A percentile compares a stretch with the other conserved stretches of the same genome.
These are phyloP conservation scores for Datisca glomerata DNA, from an alignment of 306 rosid genomes.

Conservation along the genomic window DNA sequence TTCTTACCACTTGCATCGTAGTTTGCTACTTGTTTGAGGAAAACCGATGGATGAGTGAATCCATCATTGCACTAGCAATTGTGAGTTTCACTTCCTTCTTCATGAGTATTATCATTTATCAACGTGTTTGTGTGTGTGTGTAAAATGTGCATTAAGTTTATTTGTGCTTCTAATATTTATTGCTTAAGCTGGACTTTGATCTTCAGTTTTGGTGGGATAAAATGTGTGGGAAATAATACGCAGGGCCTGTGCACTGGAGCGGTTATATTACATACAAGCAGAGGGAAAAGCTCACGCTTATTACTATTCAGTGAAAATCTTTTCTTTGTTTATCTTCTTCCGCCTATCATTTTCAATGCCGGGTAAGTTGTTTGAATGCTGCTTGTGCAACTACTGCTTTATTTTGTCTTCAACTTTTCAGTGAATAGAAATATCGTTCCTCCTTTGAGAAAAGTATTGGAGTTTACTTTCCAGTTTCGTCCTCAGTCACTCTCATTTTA, in stretches of 20 bases:
- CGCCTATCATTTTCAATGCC: slow-evolving; percentile 97
- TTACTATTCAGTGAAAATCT: slow-evolving; percentile 78
- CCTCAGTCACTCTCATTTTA: too few species aligned
- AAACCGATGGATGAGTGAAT: slow-evolving; percentile 84
- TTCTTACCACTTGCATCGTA: slow-evolving; percentile 76
- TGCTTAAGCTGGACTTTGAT: not conserved
- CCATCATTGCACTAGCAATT: slow-evolving; percentile 81
- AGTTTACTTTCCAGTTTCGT: too few species aligned
- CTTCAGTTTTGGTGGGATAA: not conserved
- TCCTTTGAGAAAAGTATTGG: too few species aligned
- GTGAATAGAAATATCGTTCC: too few species aligned
- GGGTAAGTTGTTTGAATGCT: too few species aligned
- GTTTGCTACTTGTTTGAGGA: slow-evolving; percentile 83
- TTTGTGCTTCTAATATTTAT: not conserved
- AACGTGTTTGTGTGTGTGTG: not conserved
- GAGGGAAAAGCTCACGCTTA: slow-evolving; percentile 87
- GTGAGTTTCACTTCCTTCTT: slow-evolving; percentile 28
- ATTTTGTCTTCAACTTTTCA: too few species aligned
- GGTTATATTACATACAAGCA: slow-evolving; percentile 51
- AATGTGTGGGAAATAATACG: slow-evolving; percentile 8
- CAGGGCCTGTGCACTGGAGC: slow-evolving; percentile 86
- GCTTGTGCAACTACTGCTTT: too few species aligned
- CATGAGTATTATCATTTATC: not conserved
- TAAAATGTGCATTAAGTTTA: not conserved
- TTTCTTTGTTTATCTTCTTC: slow-evolving; percentile 93